Conservation (phyloP, 2,329 filamentous ascomycete genomes). For the Pseudonectria buxi region DNA sequence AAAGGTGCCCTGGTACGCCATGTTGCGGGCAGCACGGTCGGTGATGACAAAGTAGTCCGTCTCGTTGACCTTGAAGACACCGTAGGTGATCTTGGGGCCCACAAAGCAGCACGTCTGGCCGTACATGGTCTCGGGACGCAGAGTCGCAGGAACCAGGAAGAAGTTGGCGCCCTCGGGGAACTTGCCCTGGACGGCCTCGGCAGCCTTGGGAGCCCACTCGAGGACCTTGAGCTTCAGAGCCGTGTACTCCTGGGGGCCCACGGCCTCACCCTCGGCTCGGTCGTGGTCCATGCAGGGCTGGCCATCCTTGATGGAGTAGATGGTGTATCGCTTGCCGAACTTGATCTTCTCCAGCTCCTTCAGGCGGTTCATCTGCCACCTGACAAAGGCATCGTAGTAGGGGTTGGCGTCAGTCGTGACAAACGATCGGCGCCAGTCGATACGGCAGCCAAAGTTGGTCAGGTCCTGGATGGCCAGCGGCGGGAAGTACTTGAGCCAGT, state of each 20-base stretch:
- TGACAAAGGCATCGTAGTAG: slow-evolving; percentile 90
- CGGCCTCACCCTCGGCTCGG: slow-evolving; percentile 39
- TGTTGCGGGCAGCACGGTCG: slow-evolving; percentile 83
- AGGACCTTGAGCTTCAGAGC: slow-evolving; percentile 85
- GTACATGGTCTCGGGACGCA: slow-evolving; percentile 97
- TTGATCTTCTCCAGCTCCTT: slow-evolving; percentile 88
- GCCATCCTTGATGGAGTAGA: slow-evolving; percentile 56
- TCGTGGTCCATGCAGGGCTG: slow-evolving; percentile 44
- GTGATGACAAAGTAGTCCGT: slow-evolving; percentile 81
- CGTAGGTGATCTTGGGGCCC: slow-evolving; percentile 81
- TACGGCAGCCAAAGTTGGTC: slow-evolving; percentile 73
- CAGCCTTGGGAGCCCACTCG: slow-evolving; percentile 76
- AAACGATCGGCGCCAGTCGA: slow-evolving; percentile 90
- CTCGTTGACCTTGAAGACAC: slow-evolving; percentile 71
- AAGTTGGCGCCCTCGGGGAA: slow-evolving; percentile 72
- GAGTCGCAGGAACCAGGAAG: slow-evolving; percentile 85
- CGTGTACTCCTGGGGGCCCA: slow-evolving; percentile 82
- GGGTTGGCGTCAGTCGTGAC: slow-evolving; percentile 95
- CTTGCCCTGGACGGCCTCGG: slow-evolving; percentile 66
- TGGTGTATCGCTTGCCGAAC: slow-evolving; percentile 87
- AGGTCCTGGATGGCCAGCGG: slow-evolving; percentile 59
- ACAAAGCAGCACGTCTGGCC: slow-evolving; percentile 96
- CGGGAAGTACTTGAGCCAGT: slow-evolving; percentile 89
- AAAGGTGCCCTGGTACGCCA: slow-evolving; percentile 90
- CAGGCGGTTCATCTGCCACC: slow-evolving; percentile 95